A percentile compares a stretch with the other conserved stretches of the same genome.
phyloP scores from a whole-genome alignment of 2,329 filamentous ascomycete genomes.

The Alternaria ethzedia region DNA sequence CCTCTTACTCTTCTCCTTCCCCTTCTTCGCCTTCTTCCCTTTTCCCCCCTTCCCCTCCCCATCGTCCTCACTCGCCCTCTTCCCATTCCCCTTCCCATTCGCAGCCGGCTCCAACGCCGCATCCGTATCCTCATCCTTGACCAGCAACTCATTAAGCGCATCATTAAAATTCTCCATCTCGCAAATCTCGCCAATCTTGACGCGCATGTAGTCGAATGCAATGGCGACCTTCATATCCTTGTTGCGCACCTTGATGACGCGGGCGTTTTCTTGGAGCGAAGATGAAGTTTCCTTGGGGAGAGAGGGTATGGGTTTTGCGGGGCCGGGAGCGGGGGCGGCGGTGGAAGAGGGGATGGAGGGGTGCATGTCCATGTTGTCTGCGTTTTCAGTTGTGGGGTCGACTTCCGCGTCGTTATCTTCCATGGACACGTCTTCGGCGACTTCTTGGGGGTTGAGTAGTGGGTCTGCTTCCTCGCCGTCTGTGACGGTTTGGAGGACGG shows the following conservation, averaged over 20 bases:
- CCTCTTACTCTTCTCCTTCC: conserved; percentile 35
- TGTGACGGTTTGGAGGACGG: conserved; percentile 55
- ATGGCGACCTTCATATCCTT: conserved; percentile 70
- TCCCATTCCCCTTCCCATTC: conserved; percentile 38
- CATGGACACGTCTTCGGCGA: conserved; percentile 31
- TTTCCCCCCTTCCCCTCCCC: conserved; percentile 28
- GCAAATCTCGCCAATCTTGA: conserved; percentile 73
- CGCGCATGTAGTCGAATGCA: conserved; percentile 80
- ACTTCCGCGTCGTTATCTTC: conserved; percentile 26
- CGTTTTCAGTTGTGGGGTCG: conserved; percentile 24
- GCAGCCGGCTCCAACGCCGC: conserved; percentile 10
- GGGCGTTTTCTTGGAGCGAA: conserved; percentile 22
- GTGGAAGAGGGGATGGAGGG: conserved; percentile 7
- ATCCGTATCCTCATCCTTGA: conserved; percentile 33
- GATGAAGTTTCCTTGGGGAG: conserved; percentile 15
- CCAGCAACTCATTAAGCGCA: conserved; percentile 65
- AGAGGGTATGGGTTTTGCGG: conserved; percentile 12
- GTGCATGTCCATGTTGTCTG: conserved; percentile 32
- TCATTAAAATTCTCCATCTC: conserved; percentile 68
- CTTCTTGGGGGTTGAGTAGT: conserved; percentile 19
- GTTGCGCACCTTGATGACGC: conserved; percentile 48
- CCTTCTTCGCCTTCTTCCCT: conserved; percentile 32
- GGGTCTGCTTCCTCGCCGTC: conserved; percentile 37
- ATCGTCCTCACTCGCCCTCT: conserved; percentile 40
- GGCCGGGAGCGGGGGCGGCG: neutral